These are phyloP conservation scores for Fusarium liriodendri DNA, from an alignment of 2,329 filamentous ascomycete genomes.

Conservation along the genomic window DNA sequence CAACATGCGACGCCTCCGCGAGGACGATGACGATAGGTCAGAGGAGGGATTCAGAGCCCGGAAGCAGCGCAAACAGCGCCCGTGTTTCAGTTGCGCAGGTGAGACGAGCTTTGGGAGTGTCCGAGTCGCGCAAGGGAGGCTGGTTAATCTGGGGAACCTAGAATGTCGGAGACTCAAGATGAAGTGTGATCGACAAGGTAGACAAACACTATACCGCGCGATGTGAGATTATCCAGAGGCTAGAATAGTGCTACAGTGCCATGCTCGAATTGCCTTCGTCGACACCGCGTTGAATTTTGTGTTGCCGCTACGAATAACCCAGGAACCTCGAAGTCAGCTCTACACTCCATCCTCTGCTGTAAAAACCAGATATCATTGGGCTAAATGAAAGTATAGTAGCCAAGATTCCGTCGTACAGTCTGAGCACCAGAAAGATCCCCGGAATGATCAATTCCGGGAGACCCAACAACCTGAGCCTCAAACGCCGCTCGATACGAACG, in stretches of 20 bases:
- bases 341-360: too few relatives aligned
- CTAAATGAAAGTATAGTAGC: neutral
- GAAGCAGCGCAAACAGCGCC: constrained; percentile 6
- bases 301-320: neutral
- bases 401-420: neutral
- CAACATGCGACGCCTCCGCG: constrained; percentile 7
- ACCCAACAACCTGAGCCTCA: neutral
- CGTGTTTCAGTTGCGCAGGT: constrained; percentile 9
- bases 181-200: constrained; percentile 9
- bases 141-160: neutral
- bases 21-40: neutral
- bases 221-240: neutral
- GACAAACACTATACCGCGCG: neutral
- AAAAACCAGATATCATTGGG: neutral
- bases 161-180: constrained; percentile 14
- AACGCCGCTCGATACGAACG: neutral
- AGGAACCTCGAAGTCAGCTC: neutral
- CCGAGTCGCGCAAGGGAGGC: neutral
- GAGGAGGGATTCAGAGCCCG: constrained; percentile 1
- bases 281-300: constrained; percentile 1
- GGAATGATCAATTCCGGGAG: neutral
- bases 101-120: neutral
- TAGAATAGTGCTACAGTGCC: constrained; percentile 2
- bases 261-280: constrained; percentile 2
- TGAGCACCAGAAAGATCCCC: neutral